Evolutionary conservation across 1,139 yeast species (phyloP).

Genomic region (Geotrichum siamense): DNA sequence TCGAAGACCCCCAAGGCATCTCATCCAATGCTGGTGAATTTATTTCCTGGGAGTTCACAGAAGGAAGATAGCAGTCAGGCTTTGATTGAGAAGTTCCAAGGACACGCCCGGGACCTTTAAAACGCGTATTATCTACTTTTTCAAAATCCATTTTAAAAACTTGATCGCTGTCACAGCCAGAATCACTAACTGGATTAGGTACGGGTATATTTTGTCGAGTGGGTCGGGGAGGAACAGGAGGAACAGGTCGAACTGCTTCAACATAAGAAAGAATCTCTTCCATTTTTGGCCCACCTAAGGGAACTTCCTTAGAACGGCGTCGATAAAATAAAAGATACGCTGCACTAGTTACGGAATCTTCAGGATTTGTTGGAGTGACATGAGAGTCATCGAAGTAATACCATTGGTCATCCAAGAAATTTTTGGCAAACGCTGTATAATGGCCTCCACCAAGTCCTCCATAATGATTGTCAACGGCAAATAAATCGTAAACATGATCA

Average conservation of each 20-base stretch:
- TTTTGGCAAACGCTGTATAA: slow-evolving; percentile 84
- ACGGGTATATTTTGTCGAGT: background rate
- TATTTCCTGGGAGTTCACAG: background rate
- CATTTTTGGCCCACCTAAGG: slow-evolving; percentile 2
- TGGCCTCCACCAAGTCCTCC: slow-evolving; percentile 99
- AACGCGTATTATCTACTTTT: background rate
- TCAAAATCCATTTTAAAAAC: background rate
- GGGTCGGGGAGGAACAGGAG: background rate
- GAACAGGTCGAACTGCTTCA: background rate
- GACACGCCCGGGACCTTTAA: background rate
- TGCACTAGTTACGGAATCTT: slow-evolving; percentile 58
- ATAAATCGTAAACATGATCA: slow-evolving; percentile 59
- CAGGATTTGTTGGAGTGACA: slow-evolving; percentile 54
- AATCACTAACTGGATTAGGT: background rate
- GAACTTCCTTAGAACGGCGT: slow-evolving; percentile 37
- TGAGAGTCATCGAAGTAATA: slow-evolving; percentile 84
- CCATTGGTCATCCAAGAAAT: slow-evolving; percentile 74
- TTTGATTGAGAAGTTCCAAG: background rate
- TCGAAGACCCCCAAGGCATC: slow-evolving; percentile 1
- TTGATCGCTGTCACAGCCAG: background rate
- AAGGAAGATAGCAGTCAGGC: background rate
- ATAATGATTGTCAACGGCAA: slow-evolving; percentile 91
- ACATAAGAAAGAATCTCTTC: background rate
- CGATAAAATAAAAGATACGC: slow-evolving; percentile 86
- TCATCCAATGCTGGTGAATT: background rate